Base-by-base conservation (phyloP, 257 asterid genomes). In the Solanum etuberosum region DNA sequence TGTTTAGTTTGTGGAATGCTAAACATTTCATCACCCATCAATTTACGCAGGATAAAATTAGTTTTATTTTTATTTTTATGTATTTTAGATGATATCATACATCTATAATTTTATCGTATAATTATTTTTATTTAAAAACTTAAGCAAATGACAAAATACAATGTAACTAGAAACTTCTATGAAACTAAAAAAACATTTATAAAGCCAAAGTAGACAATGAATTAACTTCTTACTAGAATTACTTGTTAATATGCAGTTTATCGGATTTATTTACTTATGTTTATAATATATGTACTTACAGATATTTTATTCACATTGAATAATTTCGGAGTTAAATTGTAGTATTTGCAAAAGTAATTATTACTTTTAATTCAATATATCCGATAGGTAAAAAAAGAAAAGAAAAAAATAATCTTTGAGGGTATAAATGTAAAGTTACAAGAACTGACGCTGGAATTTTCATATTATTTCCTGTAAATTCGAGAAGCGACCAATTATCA, bases 391-490 rank as follows among this genome's bases (percentile, higher is more conserved):
- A 73, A 0, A 73, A 29, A 72, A 20, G 8, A 9, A 72, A 9
- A 18, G 31, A 38, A 40, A 38, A 11, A 0, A 37, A 4, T 4
- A 9, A 7, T n/a, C n/a, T 0, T 0, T 14, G 3, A 57, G 84
- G 84, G 85, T 18, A 80, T 29, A 80, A 80, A 80, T 46, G 85
- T 80, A 46, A 80, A 80, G 18, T 46, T 2, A 9, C 25, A 29
- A 48, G 27, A 42, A 16, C 21, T 18, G 29, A 48, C 40, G 27
- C 65, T 15, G 31, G 83, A 74, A 38, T 43, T 9, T 80, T 80
- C 16, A 29, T 15, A 9, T 4, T 1, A n/a, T 23, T 68, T 80
- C 68, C 20, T 46, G 85, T 29, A 80, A 80, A 80, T 80, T 80
- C 68, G 40, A 48, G 85, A 80, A 80, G 85, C 20, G 12, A 48